Evolutionary conservation across 1,284 basidiomycete species (phyloP).

Genomic region (Tilletia caries): DNA sequence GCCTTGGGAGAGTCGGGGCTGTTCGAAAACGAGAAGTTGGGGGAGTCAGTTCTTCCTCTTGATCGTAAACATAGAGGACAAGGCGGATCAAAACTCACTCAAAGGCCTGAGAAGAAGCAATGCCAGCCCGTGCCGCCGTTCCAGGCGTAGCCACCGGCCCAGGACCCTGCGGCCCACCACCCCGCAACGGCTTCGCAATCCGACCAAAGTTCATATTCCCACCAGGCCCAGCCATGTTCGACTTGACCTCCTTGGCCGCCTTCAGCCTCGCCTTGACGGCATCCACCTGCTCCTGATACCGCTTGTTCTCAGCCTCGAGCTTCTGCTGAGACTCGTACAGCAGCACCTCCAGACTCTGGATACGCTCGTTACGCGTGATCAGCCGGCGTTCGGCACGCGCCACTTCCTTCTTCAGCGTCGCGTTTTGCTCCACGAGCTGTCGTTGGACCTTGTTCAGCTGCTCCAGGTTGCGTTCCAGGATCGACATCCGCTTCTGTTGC

Average conservation of each 20-base stretch:
- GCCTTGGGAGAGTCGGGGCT: slow-evolving; percentile 36
- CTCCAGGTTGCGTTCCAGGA: slow-evolving; percentile 94
- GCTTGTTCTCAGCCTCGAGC: slow-evolving; percentile 84
- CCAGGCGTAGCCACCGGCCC: slow-evolving; percentile 30
- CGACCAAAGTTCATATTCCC: slow-evolving; percentile 72
- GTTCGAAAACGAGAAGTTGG: not conserved
- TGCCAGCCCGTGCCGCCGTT: slow-evolving; percentile 27
- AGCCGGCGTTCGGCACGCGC: slow-evolving; percentile 95
- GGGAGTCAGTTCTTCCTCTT: not conserved
- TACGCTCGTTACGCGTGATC: slow-evolving; percentile 91
- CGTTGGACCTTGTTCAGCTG: slow-evolving; percentile 94
- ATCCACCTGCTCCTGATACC: slow-evolving; percentile 87
- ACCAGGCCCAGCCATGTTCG: slow-evolving; percentile 16
- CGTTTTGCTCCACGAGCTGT: slow-evolving; percentile 98
- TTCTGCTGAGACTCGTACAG: slow-evolving; percentile 90
- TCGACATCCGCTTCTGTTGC: slow-evolving; percentile 99
- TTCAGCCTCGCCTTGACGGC: slow-evolving; percentile 86
- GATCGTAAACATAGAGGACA: too few relatives aligned
- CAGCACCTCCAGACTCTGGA: slow-evolving; percentile 73
- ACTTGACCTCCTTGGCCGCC: slow-evolving; percentile 75
- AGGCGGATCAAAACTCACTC: not conserved
- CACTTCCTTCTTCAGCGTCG: slow-evolving; percentile 93
- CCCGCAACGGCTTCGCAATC: slow-evolving; percentile 92
- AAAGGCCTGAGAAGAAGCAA: slow-evolving; percentile 13
- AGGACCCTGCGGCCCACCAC: slow-evolving; percentile 60